Conservation (phyloP, 164 flowering plant species). For the Buxus sempervirens region DNA sequence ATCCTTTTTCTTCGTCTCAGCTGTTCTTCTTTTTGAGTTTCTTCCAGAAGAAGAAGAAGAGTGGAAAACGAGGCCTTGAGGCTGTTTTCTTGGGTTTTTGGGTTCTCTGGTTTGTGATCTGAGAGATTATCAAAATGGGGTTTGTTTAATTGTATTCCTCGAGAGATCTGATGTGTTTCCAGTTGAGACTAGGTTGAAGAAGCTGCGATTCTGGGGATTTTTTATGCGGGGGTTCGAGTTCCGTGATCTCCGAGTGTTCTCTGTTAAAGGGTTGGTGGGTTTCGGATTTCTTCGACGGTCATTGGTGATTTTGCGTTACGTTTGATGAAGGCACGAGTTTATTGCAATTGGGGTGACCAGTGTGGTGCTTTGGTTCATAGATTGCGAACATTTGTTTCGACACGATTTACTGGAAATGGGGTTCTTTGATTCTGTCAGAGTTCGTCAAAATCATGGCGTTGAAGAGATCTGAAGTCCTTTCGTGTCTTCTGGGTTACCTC, state of each 20-base stretch:
- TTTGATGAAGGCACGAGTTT: no score
- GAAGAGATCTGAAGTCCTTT: slow-evolving; percentile 28
- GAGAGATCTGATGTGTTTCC: slow-evolving; percentile 7
- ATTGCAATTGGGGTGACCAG: no score
- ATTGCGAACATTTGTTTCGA: slow-evolving; percentile 5
- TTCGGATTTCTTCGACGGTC: no score
- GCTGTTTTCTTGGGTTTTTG: slow-evolving; percentile 5
- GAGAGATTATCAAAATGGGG: background rate
- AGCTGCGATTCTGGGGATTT: background rate
- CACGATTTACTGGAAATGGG: slow-evolving; percentile 18
- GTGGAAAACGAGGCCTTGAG: background rate
- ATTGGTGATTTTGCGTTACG: no score
- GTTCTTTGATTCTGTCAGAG: slow-evolving; percentile 22
- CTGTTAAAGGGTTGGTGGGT: background rate
- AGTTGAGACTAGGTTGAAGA: no score
- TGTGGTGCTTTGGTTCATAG: slow-evolving; percentile 22
- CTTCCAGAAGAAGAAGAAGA: slow-evolving; percentile 6
- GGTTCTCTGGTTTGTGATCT: slow-evolving; percentile 11
- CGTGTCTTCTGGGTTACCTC: slow-evolving; percentile 9
- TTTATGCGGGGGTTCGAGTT: background rate
- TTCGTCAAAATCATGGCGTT: slow-evolving; percentile 7
- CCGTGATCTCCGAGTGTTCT: background rate
- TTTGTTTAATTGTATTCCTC: no score
- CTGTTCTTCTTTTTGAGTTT: slow-evolving; percentile 1
- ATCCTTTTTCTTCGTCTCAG: background rate